Evolutionary conservation across 208 protist species (phyloP).

Genomic region (Wallacemonas sp.): DNA sequence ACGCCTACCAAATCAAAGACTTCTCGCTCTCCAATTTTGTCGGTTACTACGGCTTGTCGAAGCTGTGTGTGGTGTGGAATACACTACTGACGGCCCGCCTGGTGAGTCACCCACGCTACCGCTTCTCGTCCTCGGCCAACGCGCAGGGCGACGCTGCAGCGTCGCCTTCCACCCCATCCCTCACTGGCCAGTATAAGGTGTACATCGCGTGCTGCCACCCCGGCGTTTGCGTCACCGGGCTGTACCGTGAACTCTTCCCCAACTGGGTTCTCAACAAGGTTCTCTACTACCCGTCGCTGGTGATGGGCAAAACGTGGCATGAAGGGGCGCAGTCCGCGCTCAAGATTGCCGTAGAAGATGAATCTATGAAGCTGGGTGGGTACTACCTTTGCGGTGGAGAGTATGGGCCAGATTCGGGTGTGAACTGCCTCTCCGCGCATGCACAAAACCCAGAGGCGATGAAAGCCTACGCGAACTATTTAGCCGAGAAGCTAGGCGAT

Average conservation of each 20-base stretch:
- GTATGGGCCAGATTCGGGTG: conserved; percentile 57
- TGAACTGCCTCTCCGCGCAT: conserved; percentile 66
- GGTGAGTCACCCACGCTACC: not conserved
- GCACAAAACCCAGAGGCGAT: conserved; percentile 32
- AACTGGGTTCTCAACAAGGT: conserved; percentile 62
- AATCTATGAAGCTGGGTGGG: conserved; percentile 56
- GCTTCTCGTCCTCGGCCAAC: not conserved
- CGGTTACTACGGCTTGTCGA: conserved; percentile 86
- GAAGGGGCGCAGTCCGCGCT: conserved; percentile 78
- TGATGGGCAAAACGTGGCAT: conserved; percentile 82
- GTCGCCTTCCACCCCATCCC: not conserved
- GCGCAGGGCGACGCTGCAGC: not conserved
- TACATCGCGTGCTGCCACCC: conserved; percentile 81
- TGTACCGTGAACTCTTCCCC: conserved; percentile 85
- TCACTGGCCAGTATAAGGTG: conserved; percentile 34
- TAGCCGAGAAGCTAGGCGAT: conserved; percentile 35
- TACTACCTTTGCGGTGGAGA: conserved; percentile 84
- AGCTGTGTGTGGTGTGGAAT: conserved; percentile 87
- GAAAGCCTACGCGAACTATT: conserved; percentile 50
- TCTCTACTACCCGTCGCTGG: conserved; percentile 81
- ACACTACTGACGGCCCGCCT: conserved; percentile 58
- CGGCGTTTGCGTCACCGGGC: conserved; percentile 70
- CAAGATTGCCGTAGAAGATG: conserved; percentile 47
- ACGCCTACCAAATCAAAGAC: conserved; percentile 31
- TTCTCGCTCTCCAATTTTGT: conserved; percentile 71